A percentile compares a stretch with the other conserved stretches of the same genome.
Conservation (phyloP, 352 stramenopile genomes). For the Globisporangium sylvaticum region DNA sequence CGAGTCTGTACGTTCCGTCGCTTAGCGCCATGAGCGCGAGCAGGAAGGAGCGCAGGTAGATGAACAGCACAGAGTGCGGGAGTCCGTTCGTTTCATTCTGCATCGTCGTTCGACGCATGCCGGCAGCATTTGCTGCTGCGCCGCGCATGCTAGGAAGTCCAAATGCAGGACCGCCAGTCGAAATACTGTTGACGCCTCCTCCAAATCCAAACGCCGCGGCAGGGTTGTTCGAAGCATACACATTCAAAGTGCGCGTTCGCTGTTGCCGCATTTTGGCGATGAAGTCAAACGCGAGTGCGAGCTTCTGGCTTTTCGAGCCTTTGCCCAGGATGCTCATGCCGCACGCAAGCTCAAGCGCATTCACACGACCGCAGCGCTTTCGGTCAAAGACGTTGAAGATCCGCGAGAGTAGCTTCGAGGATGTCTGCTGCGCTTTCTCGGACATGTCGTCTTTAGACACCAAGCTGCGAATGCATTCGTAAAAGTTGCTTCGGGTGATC, state of each 20-base stretch:
- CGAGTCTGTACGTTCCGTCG: conserved; percentile 74
- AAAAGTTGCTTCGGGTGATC: conserved; percentile 78
- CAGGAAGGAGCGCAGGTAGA: conserved; percentile 83
- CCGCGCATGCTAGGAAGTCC: conserved; percentile 56
- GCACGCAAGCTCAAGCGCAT: conserved; percentile 81
- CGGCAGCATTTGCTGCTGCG: conserved; percentile 25
- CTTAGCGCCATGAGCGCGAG: conserved; percentile 84
- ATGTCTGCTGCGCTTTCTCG: conserved; percentile 82
- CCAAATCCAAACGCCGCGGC: conserved; percentile 32
- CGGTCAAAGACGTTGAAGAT: conserved; percentile 87
- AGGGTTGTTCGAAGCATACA: conserved; percentile 42
- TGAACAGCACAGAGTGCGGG: conserved; percentile 78
- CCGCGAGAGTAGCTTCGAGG: conserved; percentile 76
- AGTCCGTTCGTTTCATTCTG: conserved; percentile 57
- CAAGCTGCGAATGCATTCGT: conserved; percentile 82
- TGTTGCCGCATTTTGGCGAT: conserved; percentile 84
- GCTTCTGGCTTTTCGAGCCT: conserved; percentile 84
- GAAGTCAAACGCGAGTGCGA: conserved; percentile 84
- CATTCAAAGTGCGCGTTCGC: conserved; percentile 61
- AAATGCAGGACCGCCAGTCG: conserved; percentile 46
- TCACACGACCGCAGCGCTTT: conserved; percentile 76
- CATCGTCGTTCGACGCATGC: conserved; percentile 29
- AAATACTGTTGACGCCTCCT: conserved; percentile 39
- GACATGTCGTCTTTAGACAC: conserved; percentile 75
- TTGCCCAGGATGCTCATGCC: conserved; percentile 82